Evolutionary conservation across 257 asterid species (phyloP), one percentile per base, ranked within the genome.

Genomic region (Coffea eugenioides): DNA sequence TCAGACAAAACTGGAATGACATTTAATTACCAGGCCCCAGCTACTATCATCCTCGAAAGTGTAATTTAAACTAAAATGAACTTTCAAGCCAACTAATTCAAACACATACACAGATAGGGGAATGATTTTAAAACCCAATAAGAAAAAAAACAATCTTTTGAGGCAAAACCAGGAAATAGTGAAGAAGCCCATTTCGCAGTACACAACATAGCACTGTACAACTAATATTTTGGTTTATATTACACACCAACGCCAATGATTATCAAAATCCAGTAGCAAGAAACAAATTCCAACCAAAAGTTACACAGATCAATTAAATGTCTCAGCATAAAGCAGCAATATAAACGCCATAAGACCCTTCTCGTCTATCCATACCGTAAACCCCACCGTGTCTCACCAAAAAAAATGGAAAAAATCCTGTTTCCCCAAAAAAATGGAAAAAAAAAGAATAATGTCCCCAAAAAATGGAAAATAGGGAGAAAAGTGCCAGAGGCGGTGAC

Each of bases 251-350:
- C 69, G 34, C 18, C 48, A 14, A 21, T 25, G 25, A 8, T 43
- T 15, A 27, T 16, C n/a, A 52, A 13, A 68, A 62, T 21, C 54
- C 36, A 66, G 16, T 11, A n/a, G 39, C 34, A 54, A 51, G 49
- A 65, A 66, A 48, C 68, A 31, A 80, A 72, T n/a, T 57, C 20
- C 61, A 1, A 59, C 46, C 15, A 49, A 71, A 59, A 13, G 2
- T 36, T 20, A 56, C 15, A 25, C 25, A 64, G 79, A 80, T 80
- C 68, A 73, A 77, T 21, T 14, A 77, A 77, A 77, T 25, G 41
- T 27, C 51, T 68, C 57, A 0, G 16, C 46, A 77, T 9, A 68
- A 65, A 77, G 1, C 54, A 57, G 20, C n/a, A 36, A 12, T 23
- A 75, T 8, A 41, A 36, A 76, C 49, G 41, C 18, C 39, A 34